A percentile compares a stretch with the other conserved stretches of the same genome.
These are phyloP conservation scores for Litsea cubeba DNA, from an alignment of 164 flowering plant genomes.

Conservation along the genomic window DNA sequence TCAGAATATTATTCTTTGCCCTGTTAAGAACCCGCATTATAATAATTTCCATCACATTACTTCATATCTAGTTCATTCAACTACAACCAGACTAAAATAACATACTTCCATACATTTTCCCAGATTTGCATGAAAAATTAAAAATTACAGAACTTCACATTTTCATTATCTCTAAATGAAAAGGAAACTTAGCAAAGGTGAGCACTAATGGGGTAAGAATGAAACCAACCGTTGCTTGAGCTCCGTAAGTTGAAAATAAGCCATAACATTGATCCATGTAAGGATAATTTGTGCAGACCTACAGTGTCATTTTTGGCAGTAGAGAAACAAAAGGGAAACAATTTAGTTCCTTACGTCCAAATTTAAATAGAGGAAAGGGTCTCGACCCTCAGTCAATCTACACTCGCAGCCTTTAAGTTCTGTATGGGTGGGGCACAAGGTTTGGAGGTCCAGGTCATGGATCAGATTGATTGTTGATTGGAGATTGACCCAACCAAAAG, in stretches of 20 bases:
- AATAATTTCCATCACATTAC: background rate
- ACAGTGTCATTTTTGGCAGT: constrained; percentile 7
- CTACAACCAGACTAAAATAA: background rate
- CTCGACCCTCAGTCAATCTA: background rate
- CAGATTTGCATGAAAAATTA: background rate
- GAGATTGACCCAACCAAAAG: background rate
- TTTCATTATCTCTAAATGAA: background rate
- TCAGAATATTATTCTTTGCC: background rate
- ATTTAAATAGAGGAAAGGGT: background rate
- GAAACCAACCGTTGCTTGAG: constrained; percentile 49
- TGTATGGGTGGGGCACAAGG: background rate
- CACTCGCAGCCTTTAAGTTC: background rate
- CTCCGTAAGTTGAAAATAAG: constrained; percentile 50
- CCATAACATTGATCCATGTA: constrained; percentile 53
- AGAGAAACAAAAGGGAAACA: background rate
- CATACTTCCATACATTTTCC: background rate
- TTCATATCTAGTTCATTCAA: background rate
- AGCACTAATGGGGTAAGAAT: background rate
- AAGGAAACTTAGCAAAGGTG: background rate
- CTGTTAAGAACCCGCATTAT: background rate
- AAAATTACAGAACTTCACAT: background rate
- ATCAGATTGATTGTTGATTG: background rate
- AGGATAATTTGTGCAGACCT: constrained; percentile 56
- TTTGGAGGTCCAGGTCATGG: background rate
- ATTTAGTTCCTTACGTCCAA: background rate